phyloP scores from a whole-genome alignment of 2,329 filamentous ascomycete genomes.

The Amphichorda felina region DNA sequence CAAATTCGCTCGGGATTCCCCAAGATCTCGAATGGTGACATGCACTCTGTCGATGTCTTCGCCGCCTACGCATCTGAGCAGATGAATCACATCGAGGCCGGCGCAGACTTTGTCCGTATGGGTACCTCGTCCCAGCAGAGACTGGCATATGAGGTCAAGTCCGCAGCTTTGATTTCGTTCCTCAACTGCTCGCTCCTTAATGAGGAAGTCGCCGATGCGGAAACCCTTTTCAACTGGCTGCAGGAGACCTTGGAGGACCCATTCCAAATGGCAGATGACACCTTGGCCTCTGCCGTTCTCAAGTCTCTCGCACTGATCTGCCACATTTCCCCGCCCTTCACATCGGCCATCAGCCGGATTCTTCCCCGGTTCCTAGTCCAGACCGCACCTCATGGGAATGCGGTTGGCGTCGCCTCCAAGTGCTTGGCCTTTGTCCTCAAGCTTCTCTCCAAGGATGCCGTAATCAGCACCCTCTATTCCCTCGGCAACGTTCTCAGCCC shows the following conservation, averaged over 20 bases:
- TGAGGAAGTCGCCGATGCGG: slow-evolving; percentile 68
- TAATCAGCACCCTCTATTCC: slow-evolving; percentile 92
- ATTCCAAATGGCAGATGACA: slow-evolving; percentile 69
- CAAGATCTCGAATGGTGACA: slow-evolving; percentile 35
- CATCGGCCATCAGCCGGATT: slow-evolving; percentile 64
- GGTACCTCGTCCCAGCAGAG: slow-evolving; percentile 79
- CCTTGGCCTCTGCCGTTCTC: slow-evolving; percentile 65
- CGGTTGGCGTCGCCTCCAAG: slow-evolving; percentile 67
- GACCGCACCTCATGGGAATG: slow-evolving; percentile 56
- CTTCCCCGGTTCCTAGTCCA: slow-evolving; percentile 84
- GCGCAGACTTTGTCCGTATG: slow-evolving; percentile 73
- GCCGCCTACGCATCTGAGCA: slow-evolving; percentile 68
- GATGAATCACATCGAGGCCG: slow-evolving; percentile 77
- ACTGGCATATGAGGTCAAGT: slow-evolving; percentile 77
- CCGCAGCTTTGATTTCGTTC: slow-evolving; percentile 69
- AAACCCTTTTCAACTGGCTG: slow-evolving; percentile 73
- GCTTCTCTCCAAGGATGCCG: slow-evolving; percentile 76
- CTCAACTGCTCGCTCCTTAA: slow-evolving; percentile 77
- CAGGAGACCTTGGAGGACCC: slow-evolving; percentile 71
- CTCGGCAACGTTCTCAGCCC: slow-evolving; percentile 91
- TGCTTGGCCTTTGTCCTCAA: slow-evolving; percentile 74
- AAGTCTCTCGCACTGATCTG: slow-evolving; percentile 75
- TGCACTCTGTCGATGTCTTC: slow-evolving; percentile 47
- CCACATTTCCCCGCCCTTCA: slow-evolving; percentile 58
- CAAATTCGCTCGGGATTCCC: not conserved